Base-by-base conservation (phyloP, 108 stramenopile species). In the Schizochytrium sp. region DNA sequence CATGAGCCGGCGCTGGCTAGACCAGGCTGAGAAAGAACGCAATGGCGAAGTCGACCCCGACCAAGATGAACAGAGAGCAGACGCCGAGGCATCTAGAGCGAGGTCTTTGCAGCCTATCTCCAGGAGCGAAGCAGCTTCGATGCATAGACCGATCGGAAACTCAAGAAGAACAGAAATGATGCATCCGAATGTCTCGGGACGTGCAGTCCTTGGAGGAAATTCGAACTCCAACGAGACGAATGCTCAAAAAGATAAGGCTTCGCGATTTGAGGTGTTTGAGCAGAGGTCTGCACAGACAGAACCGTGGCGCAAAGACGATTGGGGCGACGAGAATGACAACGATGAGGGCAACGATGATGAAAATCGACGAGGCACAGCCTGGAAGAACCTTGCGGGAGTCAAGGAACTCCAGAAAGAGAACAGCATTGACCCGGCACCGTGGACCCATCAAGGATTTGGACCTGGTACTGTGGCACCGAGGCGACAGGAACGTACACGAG, bases 1-100 rank as follows among this genome's bases (percentile, higher is more conserved):
- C 2, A 91, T 91, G 91, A 90, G 91, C 42, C 91, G 91, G n/a
- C 90, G 40, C 5, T 91, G 91, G 91, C 88, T 91, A 44, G 38
- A 91, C 47, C 88, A 87, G 57, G 87, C 87, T 5, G 87, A 57
- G 90, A n/a, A 69, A 87, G 61, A 72, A 42, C 0, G 88, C 45
- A 88, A 90, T 64, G 47, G 1, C 61, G 59, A 38, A 7, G 0
- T 0, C 2, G 13, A 40, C 3, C 41, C 40, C 19, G 44, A 83
- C 10, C n/a, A 10, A 17, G 44, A 57, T 72, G 72, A 72, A 41
- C 28, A 28, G 28, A 28, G 28, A 28, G 28, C 28, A 47, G 87
- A 87, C 44, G 57, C 40, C 87, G 57, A 42, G 28, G 87, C 38
- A 1, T 59, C 56, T 10, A 10, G 87, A 12, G 4, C 28, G n/a